phyloP scores from a whole-genome alignment of 768 basidiomycete species.

The Boletus pseudo-olivaceus region DNA sequence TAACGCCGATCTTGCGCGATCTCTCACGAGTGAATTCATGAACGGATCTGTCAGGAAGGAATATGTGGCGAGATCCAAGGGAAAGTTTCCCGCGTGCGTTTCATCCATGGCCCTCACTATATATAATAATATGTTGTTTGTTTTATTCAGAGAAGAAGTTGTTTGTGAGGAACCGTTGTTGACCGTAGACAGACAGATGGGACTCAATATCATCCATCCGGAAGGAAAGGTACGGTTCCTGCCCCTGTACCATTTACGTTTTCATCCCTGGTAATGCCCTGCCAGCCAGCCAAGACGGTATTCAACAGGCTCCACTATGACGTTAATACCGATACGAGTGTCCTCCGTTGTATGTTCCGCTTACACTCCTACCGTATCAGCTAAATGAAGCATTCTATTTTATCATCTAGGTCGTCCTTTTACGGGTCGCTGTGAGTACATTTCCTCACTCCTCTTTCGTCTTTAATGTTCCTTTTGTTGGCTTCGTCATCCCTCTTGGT shows the following conservation, averaged over 20 bases:
- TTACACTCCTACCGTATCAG: background rate
- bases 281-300: conserved; percentile 80
- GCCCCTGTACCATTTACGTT: background rate
- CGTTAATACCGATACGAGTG: conserved; percentile 71
- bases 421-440: conserved; percentile 83
- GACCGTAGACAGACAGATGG: conserved; percentile 95
- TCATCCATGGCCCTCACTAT: background rate
- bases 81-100: conserved; percentile 83
- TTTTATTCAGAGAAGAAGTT: conserved; percentile 61
- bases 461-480: background rate
- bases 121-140: background rate
- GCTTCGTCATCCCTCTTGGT: background rate
- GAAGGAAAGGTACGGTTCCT: conserved; percentile 73
- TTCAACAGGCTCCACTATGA: conserved; percentile 86
- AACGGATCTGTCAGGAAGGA: conserved; percentile 83
- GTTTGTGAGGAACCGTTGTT: conserved; percentile 82
- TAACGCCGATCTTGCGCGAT: conserved; percentile 61
- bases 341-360: conserved; percentile 68
- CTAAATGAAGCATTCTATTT: conserved; percentile 4
- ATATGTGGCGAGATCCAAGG: conserved; percentile 85
- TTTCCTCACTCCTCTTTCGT: background rate
- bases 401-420: conserved; percentile 64
- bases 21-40: conserved; percentile 77
- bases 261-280: background rate
- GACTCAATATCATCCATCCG: conserved; percentile 92